Evolutionary conservation across 441 rosid genomes (phyloP), one percentile per base, ranked within the genome.

Genomic region (Erodium moschatum): DNA sequence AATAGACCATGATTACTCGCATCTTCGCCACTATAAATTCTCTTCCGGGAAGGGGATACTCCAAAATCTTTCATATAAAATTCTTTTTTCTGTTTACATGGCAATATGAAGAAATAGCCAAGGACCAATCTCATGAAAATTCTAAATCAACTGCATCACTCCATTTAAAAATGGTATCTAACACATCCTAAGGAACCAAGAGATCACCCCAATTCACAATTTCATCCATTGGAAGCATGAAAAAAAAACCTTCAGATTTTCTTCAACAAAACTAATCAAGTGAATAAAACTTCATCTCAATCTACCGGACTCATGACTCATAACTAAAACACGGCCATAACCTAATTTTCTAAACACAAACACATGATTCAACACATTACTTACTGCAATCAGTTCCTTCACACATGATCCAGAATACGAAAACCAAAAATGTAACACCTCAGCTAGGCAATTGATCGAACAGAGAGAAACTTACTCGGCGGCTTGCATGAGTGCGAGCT

Each of bases 401-500:
- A 50, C 3, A 13, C 56, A n/a, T n/a, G 16, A 50, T 50, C 18
- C 5, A n/a, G 16, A 0, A 13, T 12, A n/a, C 6, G 5, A 50
- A n/a, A 13, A 46, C 6, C 56, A 2, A 13, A 50, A 50, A 50
- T 50, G 56, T 50, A 13, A n/a, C 13, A 0, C 5, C 11, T 50
- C 56, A 50, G 18, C 56, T 50, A 50, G 56, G 56, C 38, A 33
- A 5, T 33, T 33, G 3, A 33, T 33, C 38, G 38, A 33, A 33
- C 38, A 33, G 38, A 33, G 6, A 33, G 38, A 33, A 33, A 46
- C 24, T 65, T 71, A 92, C 96, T 83, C 75, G 4, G 93, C 85
- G 60, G 85, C 83, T 69, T 87, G 90, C 89, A 90, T 79, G 20
- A 87, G 85, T 42, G 92, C 89, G 35, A 90, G 89, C 75, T 83